Conservation (phyloP, 352 stramenopile species). For the Phytophthora sp. region DNA sequence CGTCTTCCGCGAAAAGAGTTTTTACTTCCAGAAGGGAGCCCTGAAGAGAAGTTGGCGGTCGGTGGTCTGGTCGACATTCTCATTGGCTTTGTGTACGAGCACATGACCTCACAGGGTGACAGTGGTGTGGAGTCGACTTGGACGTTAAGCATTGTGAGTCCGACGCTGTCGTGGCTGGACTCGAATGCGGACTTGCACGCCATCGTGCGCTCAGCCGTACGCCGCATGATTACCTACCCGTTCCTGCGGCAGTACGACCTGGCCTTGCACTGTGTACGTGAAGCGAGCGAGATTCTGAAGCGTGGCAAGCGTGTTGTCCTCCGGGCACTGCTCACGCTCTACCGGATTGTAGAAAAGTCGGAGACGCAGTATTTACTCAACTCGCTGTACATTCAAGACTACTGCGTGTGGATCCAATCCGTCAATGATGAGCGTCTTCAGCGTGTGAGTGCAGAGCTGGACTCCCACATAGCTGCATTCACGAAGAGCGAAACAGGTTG, state of each 20-base stretch:
- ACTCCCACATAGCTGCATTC: conserved; percentile 43
- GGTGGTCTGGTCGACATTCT: conserved; percentile 94
- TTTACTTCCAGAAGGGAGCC: conserved; percentile 60
- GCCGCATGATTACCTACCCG: conserved; percentile 95
- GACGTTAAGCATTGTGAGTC: conserved; percentile 95
- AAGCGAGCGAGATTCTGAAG: conserved; percentile 88
- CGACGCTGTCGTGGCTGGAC: conserved; percentile 96
- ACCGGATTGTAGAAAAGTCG: conserved; percentile 93
- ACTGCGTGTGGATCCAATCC: conserved; percentile 89
- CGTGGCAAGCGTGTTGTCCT: conserved; percentile 90
- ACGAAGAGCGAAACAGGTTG: conserved; percentile 75
- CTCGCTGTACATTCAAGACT: conserved; percentile 95
- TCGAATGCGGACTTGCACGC: conserved; percentile 56
- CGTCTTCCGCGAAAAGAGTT: conserved; percentile 84
- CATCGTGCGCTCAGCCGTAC: conserved; percentile 76
- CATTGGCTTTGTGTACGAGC: conserved; percentile 96
- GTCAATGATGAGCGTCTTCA: conserved; percentile 57
- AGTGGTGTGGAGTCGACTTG: conserved; percentile 96
- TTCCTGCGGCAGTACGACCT: conserved; percentile 95
- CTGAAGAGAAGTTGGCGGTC: conserved; percentile 68
- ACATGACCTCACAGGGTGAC: conserved; percentile 95
- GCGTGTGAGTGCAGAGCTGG: conserved; percentile 44
- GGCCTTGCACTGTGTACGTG: conserved; percentile 72
- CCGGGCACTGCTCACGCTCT: conserved; percentile 90
- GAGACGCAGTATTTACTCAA: conserved; percentile 98